Conservation (phyloP, 345 rosid species). For the Dipteronia dyeriana region DNA sequence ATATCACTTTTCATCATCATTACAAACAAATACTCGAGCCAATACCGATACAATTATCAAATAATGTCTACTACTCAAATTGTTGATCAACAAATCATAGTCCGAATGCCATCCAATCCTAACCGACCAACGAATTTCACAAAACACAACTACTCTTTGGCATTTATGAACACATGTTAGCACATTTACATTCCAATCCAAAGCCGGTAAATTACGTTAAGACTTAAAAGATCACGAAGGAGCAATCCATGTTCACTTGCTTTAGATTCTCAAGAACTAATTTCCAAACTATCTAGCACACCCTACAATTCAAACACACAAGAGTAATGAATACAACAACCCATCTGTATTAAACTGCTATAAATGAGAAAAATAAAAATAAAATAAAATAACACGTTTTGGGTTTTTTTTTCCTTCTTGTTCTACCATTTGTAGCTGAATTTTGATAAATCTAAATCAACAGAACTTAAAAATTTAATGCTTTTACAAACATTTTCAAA, state of each 20-base stretch:
- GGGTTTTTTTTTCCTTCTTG: background rate
- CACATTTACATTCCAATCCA: background rate
- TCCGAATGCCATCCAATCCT: background rate
- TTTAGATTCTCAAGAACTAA: background rate
- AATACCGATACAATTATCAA: background rate
- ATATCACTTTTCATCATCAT: background rate
- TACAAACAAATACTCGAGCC: background rate
- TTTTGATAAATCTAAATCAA: background rate
- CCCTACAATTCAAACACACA: background rate
- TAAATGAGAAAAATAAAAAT: background rate
- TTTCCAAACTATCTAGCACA: background rate
- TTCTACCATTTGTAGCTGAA: background rate
- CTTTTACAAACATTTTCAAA: background rate
- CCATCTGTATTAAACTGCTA: background rate
- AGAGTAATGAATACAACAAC: background rate
- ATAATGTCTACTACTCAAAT: background rate
- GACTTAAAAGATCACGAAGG: background rate
- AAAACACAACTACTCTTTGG: background rate
- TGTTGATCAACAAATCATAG: conserved; percentile 1
- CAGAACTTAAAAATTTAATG: conserved; percentile 6
- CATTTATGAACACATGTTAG: background rate
- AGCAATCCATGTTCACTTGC: background rate
- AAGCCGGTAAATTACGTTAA: background rate
- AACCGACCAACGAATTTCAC: background rate
- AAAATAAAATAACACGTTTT: background rate